phyloP scores from a whole-genome alignment of 2,329 filamentous ascomycete species.

The Chalaropsis thielavioides region DNA sequence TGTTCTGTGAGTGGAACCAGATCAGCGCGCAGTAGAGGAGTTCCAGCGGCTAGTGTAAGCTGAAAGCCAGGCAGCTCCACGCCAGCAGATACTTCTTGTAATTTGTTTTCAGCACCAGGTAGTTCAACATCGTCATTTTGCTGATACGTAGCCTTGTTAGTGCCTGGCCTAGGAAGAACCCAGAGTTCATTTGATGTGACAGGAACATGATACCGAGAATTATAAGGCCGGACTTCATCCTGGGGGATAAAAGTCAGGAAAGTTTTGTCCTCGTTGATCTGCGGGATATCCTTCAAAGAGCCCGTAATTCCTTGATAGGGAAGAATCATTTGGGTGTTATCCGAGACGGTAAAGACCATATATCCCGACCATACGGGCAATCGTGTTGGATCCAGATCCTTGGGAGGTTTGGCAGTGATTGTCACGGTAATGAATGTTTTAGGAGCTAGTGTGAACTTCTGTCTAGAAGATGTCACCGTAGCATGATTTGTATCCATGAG shows the following conservation, averaged over 20 bases:
- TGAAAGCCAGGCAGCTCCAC: constrained; percentile 26
- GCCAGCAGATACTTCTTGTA: not conserved
- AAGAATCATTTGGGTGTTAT: constrained; percentile 26
- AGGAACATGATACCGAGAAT: constrained; percentile 21
- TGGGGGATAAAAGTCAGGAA: constrained; percentile 24
- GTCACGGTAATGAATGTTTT: constrained; percentile 22
- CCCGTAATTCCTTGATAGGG: constrained; percentile 29
- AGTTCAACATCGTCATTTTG: constrained; percentile 18
- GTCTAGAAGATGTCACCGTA: constrained; percentile 29
- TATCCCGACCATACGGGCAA: constrained; percentile 32
- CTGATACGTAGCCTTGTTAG: constrained; percentile 8
- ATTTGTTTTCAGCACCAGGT: constrained; percentile 21
- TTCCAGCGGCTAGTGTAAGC: constrained; percentile 28
- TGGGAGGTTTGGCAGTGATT: constrained; percentile 24
- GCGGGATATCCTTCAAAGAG: constrained; percentile 24
- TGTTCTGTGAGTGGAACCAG: constrained; percentile 19
- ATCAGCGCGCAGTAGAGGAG: constrained; percentile 27
- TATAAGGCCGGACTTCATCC: constrained; percentile 18
- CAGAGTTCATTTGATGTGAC: constrained; percentile 25
- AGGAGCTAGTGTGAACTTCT: constrained; percentile 28
- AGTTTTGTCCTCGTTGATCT: constrained; percentile 24
- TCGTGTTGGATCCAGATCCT: constrained; percentile 22
- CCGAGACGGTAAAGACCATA: constrained; percentile 28
- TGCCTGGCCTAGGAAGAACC: constrained; percentile 11
- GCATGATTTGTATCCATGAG: constrained; percentile 30